A percentile compares a stretch with the other conserved stretches of the same genome.
Conservation (phyloP, 768 basidiomycete species). For the Suillus subluteus region DNA sequence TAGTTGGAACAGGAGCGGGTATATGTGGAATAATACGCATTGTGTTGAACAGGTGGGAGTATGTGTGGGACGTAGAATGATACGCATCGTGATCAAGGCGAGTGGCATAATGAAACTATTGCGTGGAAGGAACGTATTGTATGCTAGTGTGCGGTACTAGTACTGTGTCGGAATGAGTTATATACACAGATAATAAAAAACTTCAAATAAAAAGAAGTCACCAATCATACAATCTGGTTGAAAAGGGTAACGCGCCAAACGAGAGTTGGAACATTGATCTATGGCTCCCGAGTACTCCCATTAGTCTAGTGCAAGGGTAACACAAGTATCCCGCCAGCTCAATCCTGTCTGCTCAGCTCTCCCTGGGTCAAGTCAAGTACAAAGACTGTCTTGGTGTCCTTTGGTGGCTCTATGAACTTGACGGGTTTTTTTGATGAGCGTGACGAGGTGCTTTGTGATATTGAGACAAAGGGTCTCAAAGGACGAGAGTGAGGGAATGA, state of each 20-base stretch:
- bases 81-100: constrained; percentile 4
- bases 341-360: constrained; percentile 75
- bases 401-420: constrained; percentile 81
- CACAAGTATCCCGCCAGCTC: constrained; percentile 15
- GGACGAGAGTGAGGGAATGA: constrained; percentile 75
- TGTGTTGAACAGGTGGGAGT: not conserved
- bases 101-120: not conserved
- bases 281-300: not conserved
- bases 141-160: not conserved
- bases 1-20: not conserved
- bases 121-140: not conserved
- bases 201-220: constrained; percentile 1
- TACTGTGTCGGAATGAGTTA: constrained; percentile 6
- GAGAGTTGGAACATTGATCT: not conserved
- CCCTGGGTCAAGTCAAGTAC: constrained; percentile 82
- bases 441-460: constrained; percentile 36
- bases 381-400: constrained; percentile 70
- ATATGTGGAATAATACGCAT: not conserved
- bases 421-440: constrained; percentile 49
- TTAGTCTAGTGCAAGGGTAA: not conserved
- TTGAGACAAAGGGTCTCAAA: constrained; percentile 75
- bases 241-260: not conserved
- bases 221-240: constrained; percentile 1
- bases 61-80: not conserved
- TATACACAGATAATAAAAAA: constrained; percentile 7